These are phyloP conservation scores for Cubamyces lactineus DNA, from an alignment of 768 basidiomycete species.

Conservation along the genomic window DNA sequence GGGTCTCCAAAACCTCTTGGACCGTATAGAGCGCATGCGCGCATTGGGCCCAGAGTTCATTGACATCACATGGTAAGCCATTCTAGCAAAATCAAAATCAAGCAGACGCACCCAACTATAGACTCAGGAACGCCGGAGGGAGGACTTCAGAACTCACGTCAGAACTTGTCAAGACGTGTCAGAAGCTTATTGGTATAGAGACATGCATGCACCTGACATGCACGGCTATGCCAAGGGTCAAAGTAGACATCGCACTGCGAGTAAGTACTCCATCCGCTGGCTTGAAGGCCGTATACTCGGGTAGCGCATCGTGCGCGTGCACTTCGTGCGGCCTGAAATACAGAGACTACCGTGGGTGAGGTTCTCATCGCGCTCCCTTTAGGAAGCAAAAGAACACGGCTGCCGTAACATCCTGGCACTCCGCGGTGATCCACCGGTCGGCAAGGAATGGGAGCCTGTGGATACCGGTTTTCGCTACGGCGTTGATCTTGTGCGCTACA, in stretches of 20 bases:
- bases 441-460: slow-evolving; percentile 90
- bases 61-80: slow-evolving; percentile 85
- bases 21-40: slow-evolving; percentile 99
- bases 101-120: not conserved
- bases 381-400: slow-evolving; percentile 90
- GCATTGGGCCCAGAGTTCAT: slow-evolving; percentile 95
- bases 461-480: slow-evolving; percentile 91
- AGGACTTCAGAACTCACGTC: slow-evolving; percentile 93
- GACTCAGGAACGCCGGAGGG: slow-evolving; percentile 89
- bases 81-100: slow-evolving; percentile 10
- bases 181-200: slow-evolving; percentile 90
- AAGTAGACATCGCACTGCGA: slow-evolving; percentile 87
- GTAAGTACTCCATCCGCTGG: slow-evolving; percentile 47
- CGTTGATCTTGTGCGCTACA: slow-evolving; percentile 89
- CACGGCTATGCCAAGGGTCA: slow-evolving; percentile 97
- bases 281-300: not conserved
- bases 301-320: too few relatives aligned
- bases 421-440: slow-evolving; percentile 89
- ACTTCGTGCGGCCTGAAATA: too few relatives aligned
- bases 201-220: slow-evolving; percentile 99
- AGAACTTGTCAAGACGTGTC: slow-evolving; percentile 93
- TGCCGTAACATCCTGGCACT: slow-evolving; percentile 94
- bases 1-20: slow-evolving; percentile 94
- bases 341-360: not conserved
- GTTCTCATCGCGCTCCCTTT: slow-evolving; percentile 10